phyloP scores from a whole-genome alignment of 2,329 filamentous ascomycete genomes.

The Arthrobotrys musiformis region DNA sequence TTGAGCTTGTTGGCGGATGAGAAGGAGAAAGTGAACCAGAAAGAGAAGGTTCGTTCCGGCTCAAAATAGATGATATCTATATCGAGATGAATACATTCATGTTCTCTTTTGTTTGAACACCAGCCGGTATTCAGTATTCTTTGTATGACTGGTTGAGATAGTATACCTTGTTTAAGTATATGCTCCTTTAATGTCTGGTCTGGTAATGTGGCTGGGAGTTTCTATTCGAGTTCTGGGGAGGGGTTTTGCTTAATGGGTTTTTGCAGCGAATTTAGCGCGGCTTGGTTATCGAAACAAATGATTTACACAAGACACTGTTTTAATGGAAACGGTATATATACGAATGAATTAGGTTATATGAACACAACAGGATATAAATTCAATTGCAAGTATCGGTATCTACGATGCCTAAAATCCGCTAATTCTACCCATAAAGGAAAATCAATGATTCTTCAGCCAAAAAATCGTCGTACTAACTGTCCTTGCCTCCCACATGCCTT shows the following conservation, averaged over 20 bases:
- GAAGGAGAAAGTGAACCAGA: slow-evolving; percentile 24
- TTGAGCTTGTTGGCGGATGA: slow-evolving; percentile 38
- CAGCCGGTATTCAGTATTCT: not conserved
- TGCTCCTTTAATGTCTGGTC: not conserved
- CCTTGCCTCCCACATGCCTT: not conserved
- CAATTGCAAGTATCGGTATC: not conserved
- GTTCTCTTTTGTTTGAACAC: not conserved
- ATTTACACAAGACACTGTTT: not conserved
- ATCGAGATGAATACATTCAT: not conserved
- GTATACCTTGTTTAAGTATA: not conserved
- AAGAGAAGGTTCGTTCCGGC: not conserved
- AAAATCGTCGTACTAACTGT: not conserved
- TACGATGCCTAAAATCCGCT: not conserved
- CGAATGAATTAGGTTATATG: too few relatives aligned
- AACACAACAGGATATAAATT: too few relatives aligned
- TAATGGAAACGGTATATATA: not conserved
- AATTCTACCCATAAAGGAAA: not conserved
- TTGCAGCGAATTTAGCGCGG: slow-evolving; percentile 29
- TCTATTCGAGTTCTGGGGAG: not conserved
- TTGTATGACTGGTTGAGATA: not conserved
- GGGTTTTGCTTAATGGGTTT: not conserved
- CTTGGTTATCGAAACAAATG: not conserved
- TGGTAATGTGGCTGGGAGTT: not conserved
- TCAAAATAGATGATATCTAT: slow-evolving; percentile 12
- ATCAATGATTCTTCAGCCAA: not conserved